Percentiles rank a stretch among this genome's conserved stretches.
Conservation (phyloP, 352 stramenopile genomes). For the Phytophthora vignae region DNA sequence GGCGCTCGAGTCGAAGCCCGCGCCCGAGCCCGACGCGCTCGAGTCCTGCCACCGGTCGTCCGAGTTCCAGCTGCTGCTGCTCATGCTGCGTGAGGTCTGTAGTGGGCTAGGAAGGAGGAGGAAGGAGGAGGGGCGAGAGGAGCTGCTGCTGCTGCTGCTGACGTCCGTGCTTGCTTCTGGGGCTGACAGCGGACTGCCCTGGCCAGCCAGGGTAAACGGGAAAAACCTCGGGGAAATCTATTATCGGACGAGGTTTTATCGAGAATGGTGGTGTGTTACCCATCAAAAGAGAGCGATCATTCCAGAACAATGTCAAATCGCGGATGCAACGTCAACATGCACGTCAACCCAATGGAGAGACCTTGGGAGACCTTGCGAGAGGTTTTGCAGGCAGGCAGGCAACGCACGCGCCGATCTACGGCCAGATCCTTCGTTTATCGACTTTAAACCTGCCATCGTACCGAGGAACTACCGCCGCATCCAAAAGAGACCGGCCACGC, state of each 20-base stretch:
- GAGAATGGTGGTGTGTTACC: constrained; percentile 12
- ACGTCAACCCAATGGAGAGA: background rate
- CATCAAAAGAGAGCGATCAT: constrained; percentile 5
- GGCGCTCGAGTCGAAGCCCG: constrained; percentile 53
- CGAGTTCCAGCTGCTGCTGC: constrained; percentile 67
- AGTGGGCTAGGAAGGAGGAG: background rate
- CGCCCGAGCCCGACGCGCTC: constrained; percentile 39
- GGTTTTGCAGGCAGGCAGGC: background rate
- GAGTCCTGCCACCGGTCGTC: constrained; percentile 84
- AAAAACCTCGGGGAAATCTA: background rate
- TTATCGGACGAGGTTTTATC: background rate
- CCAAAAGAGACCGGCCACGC: constrained; percentile 16
- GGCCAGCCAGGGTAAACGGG: background rate
- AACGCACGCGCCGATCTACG: constrained; percentile 7
- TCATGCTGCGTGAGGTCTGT: constrained; percentile 37
- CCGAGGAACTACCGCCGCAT: constrained; percentile 20
- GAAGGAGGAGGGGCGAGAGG: background rate
- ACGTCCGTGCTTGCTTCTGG: constrained; percentile 25
- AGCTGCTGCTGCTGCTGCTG: background rate
- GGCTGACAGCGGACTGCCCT: constrained; percentile 3
- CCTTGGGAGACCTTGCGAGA: background rate
- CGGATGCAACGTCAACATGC: background rate
- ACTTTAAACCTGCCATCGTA: constrained; percentile 18
- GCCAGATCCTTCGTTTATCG: constrained; percentile 19
- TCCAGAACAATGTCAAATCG: background rate